phyloP scores from a whole-genome alignment of 2,329 filamentous ascomycete species.

The Ophiostoma perfectum region DNA sequence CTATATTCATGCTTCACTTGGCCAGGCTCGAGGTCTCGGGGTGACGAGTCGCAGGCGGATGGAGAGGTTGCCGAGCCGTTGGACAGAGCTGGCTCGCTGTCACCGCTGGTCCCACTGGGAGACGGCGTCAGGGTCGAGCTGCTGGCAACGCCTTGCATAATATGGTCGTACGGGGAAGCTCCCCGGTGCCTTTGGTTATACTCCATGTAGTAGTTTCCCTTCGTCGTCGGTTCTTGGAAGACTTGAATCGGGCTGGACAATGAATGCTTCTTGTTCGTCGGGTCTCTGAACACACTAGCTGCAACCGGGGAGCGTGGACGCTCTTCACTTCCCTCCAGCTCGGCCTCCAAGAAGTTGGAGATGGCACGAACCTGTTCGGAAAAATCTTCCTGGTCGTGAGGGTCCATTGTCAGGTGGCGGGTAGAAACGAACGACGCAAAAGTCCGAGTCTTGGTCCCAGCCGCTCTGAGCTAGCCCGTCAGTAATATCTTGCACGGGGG shows the following conservation, averaged over 20 bases:
- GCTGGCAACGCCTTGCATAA: neutral
- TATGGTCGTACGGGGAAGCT: no score
- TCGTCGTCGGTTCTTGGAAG: neutral
- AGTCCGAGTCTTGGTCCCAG: neutral
- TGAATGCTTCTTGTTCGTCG: constrained; percentile 17
- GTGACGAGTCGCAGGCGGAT: neutral
- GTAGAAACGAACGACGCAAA: constrained; percentile 4
- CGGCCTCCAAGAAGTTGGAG: neutral
- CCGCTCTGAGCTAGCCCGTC: constrained; percentile 9
- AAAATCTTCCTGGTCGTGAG: constrained; percentile 7
- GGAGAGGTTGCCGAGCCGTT: constrained; percentile 4
- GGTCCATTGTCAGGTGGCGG: neutral
- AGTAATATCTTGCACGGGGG: neutral
- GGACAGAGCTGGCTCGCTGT: neutral
- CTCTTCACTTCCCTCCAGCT: neutral
- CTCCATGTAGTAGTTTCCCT: constrained; percentile 17
- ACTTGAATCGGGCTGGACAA: constrained; percentile 16
- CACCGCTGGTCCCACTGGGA: neutral
- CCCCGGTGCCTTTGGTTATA: constrained; percentile 4
- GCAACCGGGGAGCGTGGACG: constrained; percentile 6
- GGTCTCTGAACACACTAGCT: constrained; percentile 12
- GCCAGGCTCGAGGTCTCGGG: neutral
- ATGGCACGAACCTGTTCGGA: constrained; percentile 1
- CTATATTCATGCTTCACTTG: neutral
- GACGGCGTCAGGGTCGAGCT: neutral